Base-by-base conservation (phyloP, 176 grass and related monocot genomes). In the Echinochloa phyllopogon region DNA sequence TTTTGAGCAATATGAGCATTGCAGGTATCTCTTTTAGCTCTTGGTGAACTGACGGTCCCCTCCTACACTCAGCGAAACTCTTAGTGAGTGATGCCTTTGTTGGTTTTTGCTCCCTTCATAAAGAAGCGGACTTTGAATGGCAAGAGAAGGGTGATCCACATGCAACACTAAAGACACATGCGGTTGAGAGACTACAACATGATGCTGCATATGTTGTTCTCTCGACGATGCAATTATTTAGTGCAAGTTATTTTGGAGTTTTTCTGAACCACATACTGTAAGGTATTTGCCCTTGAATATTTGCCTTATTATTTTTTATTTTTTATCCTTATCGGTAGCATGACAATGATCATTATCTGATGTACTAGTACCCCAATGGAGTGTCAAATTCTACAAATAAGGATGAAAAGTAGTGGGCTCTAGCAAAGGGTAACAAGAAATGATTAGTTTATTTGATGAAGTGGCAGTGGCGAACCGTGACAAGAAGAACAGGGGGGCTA, bases 251-350 rank as follows among this genome's bases (percentile, higher is more conserved):
- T 79, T 87, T 29, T 80, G 82, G 47, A 42, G 39, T 40, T 91
- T 87, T 53, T 53, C 85, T 84, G 72, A 80, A 74, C 55, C 67
- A 78, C 86, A 74, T 75, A 77, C 52, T 48, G 81, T 55, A 48
- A 70, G 20, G 27, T 47, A 78, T 53, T 78, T 86, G 63, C 42
- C n/a, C 73, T 84, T 96, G 55, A 88, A 91, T 85, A 47, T 29
- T 48, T 91, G 82, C 71, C 97, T 96, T 24, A 89, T 50, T 57
- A 43, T 15, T 86, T 80, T n/a, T 92, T 91, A 99, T 42, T 45
- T 86, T 62, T 42, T 17, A 51, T 88, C 86, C 87, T 96, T 94
- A 76, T 99, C 94, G 3, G 88, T 96, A 72, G 97, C 89, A 82
- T 99, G 83, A 5, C 97, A 99, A 85, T 99, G 97, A 82, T 94